phyloP scores from a whole-genome alignment of 768 basidiomycete genomes.

The Leccinum broughii region DNA sequence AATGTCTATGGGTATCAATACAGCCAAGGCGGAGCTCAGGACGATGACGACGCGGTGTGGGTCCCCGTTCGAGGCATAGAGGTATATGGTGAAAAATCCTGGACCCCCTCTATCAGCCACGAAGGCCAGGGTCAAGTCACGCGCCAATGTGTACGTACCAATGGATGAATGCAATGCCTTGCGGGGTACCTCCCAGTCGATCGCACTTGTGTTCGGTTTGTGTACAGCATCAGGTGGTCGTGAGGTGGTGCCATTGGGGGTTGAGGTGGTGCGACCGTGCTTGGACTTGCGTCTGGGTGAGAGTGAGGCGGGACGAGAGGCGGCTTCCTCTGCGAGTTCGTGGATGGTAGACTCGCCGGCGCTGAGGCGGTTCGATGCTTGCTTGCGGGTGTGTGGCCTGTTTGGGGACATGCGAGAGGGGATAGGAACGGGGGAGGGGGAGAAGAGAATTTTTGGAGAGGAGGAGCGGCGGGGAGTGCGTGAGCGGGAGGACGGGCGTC shows the following conservation, averaged over 20 bases:
- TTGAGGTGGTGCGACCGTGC: slow-evolving; percentile 12
- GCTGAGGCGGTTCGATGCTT: slow-evolving; percentile 19
- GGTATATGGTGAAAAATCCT: slow-evolving; percentile 66
- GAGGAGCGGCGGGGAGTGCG: slow-evolving; percentile 41
- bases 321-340: slow-evolving; percentile 26
- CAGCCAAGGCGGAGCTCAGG: slow-evolving; percentile 63
- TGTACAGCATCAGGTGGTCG: slow-evolving; percentile 3
- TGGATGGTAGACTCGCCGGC: slow-evolving; percentile 22
- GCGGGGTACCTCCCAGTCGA: slow-evolving; percentile 90
- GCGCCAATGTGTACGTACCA: slow-evolving; percentile 49
- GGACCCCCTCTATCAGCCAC: slow-evolving; percentile 14
- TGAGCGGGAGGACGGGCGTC: slow-evolving; percentile 27
- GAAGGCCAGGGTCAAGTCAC: slow-evolving; percentile 2
- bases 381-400: slow-evolving; percentile 30
- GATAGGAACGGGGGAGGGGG: slow-evolving; percentile 28
- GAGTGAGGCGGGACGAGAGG: slow-evolving; percentile 10
- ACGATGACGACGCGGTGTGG: slow-evolving; percentile 54
- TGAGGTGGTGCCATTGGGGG: slow-evolving; percentile 7
- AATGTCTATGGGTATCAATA: slow-evolving; percentile 74
- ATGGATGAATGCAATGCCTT: slow-evolving; percentile 88
- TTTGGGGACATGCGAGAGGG: slow-evolving; percentile 38
- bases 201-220: slow-evolving; percentile 19
- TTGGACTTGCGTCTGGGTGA: slow-evolving; percentile 23
- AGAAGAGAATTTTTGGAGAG: slow-evolving; percentile 48
- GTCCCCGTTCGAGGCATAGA: slow-evolving; percentile 52